Evolutionary conservation across 1,284 basidiomycete species (phyloP).

Genomic region (Baeospora myosura): DNA sequence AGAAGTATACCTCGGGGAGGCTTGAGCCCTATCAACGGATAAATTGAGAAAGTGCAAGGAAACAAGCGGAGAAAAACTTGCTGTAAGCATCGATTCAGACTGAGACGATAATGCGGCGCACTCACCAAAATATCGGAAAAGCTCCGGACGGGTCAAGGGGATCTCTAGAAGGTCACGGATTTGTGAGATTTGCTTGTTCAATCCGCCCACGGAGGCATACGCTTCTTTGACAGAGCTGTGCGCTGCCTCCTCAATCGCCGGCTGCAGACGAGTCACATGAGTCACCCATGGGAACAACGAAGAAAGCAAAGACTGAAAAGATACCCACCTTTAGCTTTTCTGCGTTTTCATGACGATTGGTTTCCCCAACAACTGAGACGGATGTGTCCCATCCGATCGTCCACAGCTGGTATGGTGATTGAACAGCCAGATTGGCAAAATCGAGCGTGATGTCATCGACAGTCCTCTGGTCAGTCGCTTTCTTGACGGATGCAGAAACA

Average conservation of each 20-base stretch:
- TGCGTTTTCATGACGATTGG: too few relatives aligned
- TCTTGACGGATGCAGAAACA: constrained; percentile 33
- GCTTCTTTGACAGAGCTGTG: constrained; percentile 39
- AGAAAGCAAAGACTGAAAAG: constrained; percentile 7
- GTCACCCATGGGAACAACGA: too few relatives aligned
- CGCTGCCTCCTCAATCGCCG: constrained; percentile 32
- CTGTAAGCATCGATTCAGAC: not conserved
- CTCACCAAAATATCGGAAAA: constrained; percentile 84
- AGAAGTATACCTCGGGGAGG: constrained; percentile 87
- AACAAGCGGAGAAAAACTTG: constrained; percentile 13
- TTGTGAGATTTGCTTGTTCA: constrained; percentile 82
- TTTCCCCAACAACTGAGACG: constrained; percentile 41
- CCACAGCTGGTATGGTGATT: constrained; percentile 37
- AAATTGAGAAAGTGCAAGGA: constrained; percentile 9
- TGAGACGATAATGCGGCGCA: constrained; percentile 3
- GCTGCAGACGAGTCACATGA: too few relatives aligned
- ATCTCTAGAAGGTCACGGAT: constrained; percentile 94
- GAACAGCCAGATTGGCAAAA: constrained; percentile 37
- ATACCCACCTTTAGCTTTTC: not conserved
- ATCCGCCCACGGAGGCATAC: constrained; percentile 79
- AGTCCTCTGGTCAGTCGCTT: constrained; percentile 16
- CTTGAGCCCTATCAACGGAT: constrained; percentile 55
- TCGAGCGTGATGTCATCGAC: constrained; percentile 27
- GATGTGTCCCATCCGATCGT: constrained; percentile 55
- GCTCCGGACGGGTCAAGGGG: constrained; percentile 82